Conservation (phyloP, 1,139 yeast species). For the Wickerhamiella infanticola region DNA sequence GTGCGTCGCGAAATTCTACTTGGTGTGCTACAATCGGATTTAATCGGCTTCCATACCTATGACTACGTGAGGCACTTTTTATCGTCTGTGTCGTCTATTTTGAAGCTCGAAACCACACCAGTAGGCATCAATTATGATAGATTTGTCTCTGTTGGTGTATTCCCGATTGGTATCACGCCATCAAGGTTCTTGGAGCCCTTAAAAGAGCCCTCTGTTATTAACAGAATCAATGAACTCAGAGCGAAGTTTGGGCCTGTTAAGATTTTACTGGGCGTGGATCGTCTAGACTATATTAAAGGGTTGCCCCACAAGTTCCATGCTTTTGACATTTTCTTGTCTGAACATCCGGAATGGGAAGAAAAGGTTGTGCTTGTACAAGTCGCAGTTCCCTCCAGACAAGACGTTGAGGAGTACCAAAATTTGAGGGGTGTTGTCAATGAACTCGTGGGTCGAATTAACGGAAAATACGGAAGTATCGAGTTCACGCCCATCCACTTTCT, state of each 20-base stretch:
- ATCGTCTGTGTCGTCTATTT: slow-evolving; percentile 76
- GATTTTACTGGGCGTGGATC: slow-evolving; percentile 88
- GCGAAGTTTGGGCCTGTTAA: slow-evolving; percentile 54
- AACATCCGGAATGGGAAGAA: slow-evolving; percentile 97
- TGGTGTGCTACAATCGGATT: slow-evolving; percentile 87
- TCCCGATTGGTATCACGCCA: slow-evolving; percentile 96
- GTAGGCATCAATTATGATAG: slow-evolving; percentile 79
- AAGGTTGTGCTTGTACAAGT: slow-evolving; percentile 91
- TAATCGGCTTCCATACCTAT: slow-evolving; percentile 97
- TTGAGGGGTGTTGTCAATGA: slow-evolving; percentile 89
- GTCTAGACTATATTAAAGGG: slow-evolving; percentile 91
- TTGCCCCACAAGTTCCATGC: slow-evolving; percentile 96
- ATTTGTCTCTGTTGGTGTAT: slow-evolving; percentile 79
- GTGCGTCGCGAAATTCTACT: slow-evolving; percentile 82
- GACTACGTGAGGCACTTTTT: slow-evolving; percentile 97
- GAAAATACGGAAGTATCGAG: slow-evolving; percentile 90
- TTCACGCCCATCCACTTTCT: slow-evolving; percentile 94
- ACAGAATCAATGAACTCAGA: slow-evolving; percentile 49
- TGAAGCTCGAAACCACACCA: slow-evolving; percentile 72
- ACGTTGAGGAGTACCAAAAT: slow-evolving; percentile 94
- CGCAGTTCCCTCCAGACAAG: slow-evolving; percentile 96
- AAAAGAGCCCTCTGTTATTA: slow-evolving; percentile 42
- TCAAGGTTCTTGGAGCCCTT: slow-evolving; percentile 78
- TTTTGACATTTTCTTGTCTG: slow-evolving; percentile 76
- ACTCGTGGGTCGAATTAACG: slow-evolving; percentile 91